Base-by-base conservation (phyloP, 306 rosid species). In the Senna tora region DNA sequence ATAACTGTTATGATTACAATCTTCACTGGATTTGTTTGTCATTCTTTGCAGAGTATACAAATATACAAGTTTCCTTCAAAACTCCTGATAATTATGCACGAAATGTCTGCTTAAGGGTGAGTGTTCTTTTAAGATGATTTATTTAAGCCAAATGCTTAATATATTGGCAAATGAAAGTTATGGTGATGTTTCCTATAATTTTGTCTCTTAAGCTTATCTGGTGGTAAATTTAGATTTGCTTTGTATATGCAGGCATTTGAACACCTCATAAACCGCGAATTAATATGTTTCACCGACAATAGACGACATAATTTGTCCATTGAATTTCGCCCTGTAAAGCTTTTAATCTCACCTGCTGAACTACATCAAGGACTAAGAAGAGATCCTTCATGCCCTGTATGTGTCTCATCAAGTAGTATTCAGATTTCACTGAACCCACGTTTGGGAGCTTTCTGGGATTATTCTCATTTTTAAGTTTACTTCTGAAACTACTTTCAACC, bases 311-410 rank as follows among this genome's bases (percentile, higher is more conserved):
- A 77, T 71, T 91, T 79, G 49, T 84, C 95, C 9, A 65, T 89
- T 34, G 96, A 89, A 67, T 94, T 84, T 53, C 89, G 89, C 65
- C 85, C 96, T 10, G 96, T 83, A 36, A 89, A 91, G 88, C 92
- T 91, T 77, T 47, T 91, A 77, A 77, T 91, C 75, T 80, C 92
- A 39, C 47, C 80, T 30, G 76, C 83, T 47, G 90, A 86, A 78
- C 83, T 94, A 42, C 86, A 91, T 56, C 90, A 79, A 71, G 94
- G 94, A 74, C 79, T 94, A 61, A 80, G 64, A 79, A 82, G 95
- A 20, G 73, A 87, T 74, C 78, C 45, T 11, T 84, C 91, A 6
- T 83, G 96, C 76, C 98, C 98, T 7, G 98, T 91, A 87, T 53
- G 36, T 30, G 34, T 65, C 68, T 22, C 69, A 56, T 73, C 53